Conservation (phyloP, 345 rosid genomes). For the Raphanus raphanistrum region DNA sequence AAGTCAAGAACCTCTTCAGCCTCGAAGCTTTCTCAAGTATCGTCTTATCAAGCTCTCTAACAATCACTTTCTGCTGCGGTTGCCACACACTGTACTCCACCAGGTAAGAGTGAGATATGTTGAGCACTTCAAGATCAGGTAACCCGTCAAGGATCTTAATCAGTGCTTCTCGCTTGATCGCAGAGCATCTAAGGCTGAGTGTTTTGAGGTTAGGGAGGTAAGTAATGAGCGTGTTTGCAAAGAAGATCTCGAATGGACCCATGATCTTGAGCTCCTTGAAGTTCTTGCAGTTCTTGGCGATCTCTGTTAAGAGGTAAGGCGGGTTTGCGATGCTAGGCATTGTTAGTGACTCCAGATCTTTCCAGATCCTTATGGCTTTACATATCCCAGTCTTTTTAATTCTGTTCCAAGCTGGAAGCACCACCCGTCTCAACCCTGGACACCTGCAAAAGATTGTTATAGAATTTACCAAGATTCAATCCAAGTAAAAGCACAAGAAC, state of each 20-base stretch:
- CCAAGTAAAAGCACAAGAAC: too few relatives aligned
- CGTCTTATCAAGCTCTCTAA: constrained; percentile 45
- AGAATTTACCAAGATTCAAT: neutral
- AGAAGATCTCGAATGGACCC: constrained; percentile 64
- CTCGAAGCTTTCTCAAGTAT: constrained; percentile 51
- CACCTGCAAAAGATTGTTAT: constrained; percentile 45
- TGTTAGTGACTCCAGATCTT: constrained; percentile 78
- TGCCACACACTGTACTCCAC: constrained; percentile 50
- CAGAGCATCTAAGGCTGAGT: constrained; percentile 73
- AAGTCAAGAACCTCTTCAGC: constrained; percentile 55
- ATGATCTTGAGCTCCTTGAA: constrained; percentile 67
- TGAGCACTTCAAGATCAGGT: constrained; percentile 64
- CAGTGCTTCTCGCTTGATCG: constrained; percentile 57
- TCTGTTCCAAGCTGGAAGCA: constrained; percentile 88
- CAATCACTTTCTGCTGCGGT: constrained; percentile 34
- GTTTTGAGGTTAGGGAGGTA: constrained; percentile 56
- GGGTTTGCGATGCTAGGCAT: constrained; percentile 85
- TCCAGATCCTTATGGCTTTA: constrained; percentile 69
- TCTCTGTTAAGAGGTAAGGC: constrained; percentile 65
- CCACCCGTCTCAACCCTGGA: constrained; percentile 62
- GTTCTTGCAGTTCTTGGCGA: constrained; percentile 59
- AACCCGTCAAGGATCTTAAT: constrained; percentile 56
- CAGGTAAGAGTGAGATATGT: constrained; percentile 79
- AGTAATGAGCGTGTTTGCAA: constrained; percentile 47
- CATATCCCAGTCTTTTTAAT: constrained; percentile 71